These are phyloP conservation scores for Alnus rubra DNA, from an alignment of 306 rosid species.

Conservation along the genomic window DNA sequence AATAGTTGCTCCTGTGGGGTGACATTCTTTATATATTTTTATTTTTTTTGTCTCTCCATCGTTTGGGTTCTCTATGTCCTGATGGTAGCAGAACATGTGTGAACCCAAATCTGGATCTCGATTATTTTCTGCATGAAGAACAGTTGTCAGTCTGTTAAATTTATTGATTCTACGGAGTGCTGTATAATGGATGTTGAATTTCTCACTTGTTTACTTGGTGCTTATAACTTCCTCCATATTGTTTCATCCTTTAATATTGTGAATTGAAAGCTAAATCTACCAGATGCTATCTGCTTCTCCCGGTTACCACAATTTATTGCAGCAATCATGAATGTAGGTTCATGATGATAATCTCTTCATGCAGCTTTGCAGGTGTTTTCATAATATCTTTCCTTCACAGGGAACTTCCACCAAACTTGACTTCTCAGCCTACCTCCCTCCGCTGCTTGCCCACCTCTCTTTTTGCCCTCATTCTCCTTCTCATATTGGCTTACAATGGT, in stretches of 20 bases:
- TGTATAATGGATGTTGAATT: background rate
- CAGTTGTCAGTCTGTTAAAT: conserved; percentile 4
- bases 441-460: conserved; percentile 47
- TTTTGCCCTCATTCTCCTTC: conserved; percentile 53
- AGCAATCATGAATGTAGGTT: background rate
- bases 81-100: conserved; percentile 11
- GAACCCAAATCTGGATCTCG: conserved; percentile 13
- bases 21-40: conserved; percentile 24
- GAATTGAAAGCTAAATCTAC: too few species aligned
- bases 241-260: background rate
- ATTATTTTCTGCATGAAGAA: conserved; percentile 1
- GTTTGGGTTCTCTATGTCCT: conserved; percentile 17
- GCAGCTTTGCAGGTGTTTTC: background rate
- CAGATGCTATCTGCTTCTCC: background rate
- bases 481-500: conserved; percentile 64
- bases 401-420: conserved; percentile 11
- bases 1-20: conserved; percentile 49
- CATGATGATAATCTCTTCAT: background rate
- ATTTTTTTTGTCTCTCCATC: conserved; percentile 13
- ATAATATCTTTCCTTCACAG: background rate
- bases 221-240: background rate
- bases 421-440: background rate
- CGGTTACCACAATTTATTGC: background rate
- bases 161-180: conserved; percentile 2
- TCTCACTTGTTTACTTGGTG: background rate